phyloP scores from a whole-genome alignment of 345 rosid genomes.

The rapeseed (Brassica napus) region Da-Ae NC_063442.1:29392501-29393000 shows the following conservation, averaged over 20 bases:
- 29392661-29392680: conserved; percentile 9
- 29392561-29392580: conserved; percentile 17
- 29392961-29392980: conserved; percentile 26
- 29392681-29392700: conserved; percentile 2
- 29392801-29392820: conserved; percentile 26
- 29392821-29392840: conserved; percentile 18
- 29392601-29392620: conserved; percentile 12
- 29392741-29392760: not conserved
- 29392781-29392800: not conserved
- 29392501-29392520: not conserved
- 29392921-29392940: conserved; percentile 30
- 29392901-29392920: conserved; percentile 18
- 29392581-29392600: conserved; percentile 30
- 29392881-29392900: not conserved
- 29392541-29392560: conserved; percentile 17
- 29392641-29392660: conserved; percentile 24
- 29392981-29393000: conserved; percentile 26
- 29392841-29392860: conserved; percentile 2
- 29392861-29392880: not conserved
- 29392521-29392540: not conserved
- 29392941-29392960: conserved; percentile 15
- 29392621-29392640: not conserved
- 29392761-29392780: conserved; percentile 20
- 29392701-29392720: conserved; percentile 19
- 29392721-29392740: not conserved